phyloP scores from a whole-genome alignment of 164 flowering plant species.

The Nymphaea thermarum region DNA sequence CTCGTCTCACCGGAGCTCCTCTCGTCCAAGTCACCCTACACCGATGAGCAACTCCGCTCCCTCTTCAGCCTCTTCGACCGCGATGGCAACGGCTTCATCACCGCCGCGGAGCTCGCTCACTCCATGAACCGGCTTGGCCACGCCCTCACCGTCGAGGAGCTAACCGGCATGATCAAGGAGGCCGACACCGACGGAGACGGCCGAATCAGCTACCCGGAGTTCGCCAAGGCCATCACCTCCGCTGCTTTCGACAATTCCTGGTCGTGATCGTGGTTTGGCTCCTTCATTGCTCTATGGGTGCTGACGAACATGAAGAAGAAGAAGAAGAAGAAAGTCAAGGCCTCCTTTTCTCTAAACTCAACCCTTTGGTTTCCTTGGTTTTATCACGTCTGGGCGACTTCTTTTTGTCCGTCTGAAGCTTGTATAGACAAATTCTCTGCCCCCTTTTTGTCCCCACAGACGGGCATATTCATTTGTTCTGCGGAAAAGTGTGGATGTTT shows the following conservation, averaged over 20 bases:
- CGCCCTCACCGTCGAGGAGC: conserved; percentile 45
- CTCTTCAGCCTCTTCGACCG: conserved; percentile 53
- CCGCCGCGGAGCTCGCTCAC: conserved; percentile 57
- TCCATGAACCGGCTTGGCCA: conserved; percentile 67
- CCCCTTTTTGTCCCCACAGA: no score
- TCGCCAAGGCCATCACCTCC: conserved; percentile 45
- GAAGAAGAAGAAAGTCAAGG: no score
- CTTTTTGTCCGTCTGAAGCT: no score
- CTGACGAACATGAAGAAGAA: no score
- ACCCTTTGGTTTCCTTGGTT: no score
- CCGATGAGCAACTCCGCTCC: conserved; percentile 59
- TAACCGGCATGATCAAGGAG: conserved; percentile 64
- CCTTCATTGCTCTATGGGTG: no score
- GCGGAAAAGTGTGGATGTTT: no score
- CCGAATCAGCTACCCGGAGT: conserved; percentile 46
- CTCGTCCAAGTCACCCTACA: conserved; percentile 55
- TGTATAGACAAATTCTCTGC: no score
- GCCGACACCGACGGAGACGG: conserved; percentile 72
- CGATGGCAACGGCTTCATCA: conserved; percentile 54
- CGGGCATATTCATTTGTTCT: no score
- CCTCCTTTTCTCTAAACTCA: no score
- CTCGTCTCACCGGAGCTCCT: conserved; percentile 74
- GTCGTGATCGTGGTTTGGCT: conserved; percentile 15
- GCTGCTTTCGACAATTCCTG: conserved; percentile 68
- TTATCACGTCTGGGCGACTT: no score